Conservation (phyloP, 1,139 yeast genomes). For the Arxiozyma slooffiae region DNA sequence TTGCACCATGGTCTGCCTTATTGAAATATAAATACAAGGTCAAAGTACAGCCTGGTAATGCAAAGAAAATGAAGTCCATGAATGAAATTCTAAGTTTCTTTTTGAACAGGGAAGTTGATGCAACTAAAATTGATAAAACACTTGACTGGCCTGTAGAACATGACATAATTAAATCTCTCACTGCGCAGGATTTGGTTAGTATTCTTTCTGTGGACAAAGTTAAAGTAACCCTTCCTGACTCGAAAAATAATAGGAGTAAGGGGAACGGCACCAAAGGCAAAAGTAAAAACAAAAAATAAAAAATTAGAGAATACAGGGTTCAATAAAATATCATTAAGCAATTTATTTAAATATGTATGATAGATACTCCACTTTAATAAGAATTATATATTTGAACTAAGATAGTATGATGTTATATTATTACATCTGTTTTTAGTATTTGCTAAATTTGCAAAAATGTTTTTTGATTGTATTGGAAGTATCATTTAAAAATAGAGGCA, state of each 20-base stretch:
- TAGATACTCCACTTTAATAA: not conserved
- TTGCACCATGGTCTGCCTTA: slow-evolving; percentile 87
- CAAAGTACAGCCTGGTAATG: slow-evolving; percentile 76
- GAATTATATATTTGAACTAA: not conserved
- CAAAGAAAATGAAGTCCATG: slow-evolving; percentile 82
- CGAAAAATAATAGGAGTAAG: slow-evolving; percentile 2
- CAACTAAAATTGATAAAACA: slow-evolving; percentile 40
- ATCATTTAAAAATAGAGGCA: not conserved
- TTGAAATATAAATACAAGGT: slow-evolving; percentile 70
- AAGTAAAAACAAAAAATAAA: not conserved
- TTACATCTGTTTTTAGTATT: no score
- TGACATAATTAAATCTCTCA: slow-evolving; percentile 46
- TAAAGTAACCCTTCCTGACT: slow-evolving; percentile 36
- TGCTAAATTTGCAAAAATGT: not conserved
- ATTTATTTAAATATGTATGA: not conserved
- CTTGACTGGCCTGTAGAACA: slow-evolving; percentile 66
- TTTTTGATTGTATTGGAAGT: not conserved
- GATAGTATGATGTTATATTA: no score
- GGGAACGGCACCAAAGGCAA: slow-evolving; percentile 3
- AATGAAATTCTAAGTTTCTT: slow-evolving; percentile 58
- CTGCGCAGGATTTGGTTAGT: slow-evolving; percentile 46
- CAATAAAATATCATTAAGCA: not conserved
- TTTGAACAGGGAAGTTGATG: slow-evolving; percentile 46
- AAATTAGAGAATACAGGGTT: not conserved
- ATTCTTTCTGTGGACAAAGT: slow-evolving; percentile 45